A percentile compares a stretch with the other conserved stretches of the same genome.
Evolutionary conservation across 2,329 filamentous ascomycete genomes (phyloP).

Genomic region (Chrysoporthe deuterocubensis): DNA sequence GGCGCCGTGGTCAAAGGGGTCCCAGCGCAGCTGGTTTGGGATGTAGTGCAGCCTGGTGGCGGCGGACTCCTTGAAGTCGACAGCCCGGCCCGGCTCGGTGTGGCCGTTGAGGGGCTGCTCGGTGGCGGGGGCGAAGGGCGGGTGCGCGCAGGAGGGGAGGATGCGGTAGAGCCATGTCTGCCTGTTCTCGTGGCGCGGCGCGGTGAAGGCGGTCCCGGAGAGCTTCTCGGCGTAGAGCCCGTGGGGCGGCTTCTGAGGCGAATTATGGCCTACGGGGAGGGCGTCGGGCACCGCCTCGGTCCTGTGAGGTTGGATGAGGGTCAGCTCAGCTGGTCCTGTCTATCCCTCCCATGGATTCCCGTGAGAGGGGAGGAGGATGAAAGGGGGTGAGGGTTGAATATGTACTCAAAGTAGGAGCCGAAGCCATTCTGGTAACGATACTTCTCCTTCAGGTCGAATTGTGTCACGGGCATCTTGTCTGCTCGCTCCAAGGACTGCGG

Average conservation of each 20-base stretch:
- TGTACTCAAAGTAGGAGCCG: constrained; percentile 75
- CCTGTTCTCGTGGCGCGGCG: constrained; percentile 69
- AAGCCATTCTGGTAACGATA: constrained; percentile 84
- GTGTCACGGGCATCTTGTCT: constrained; percentile 53
- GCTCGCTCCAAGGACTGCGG: neutral
- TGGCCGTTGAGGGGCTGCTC: constrained; percentile 30
- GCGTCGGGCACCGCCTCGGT: constrained; percentile 77
- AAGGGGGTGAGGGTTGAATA: constrained; percentile 19
- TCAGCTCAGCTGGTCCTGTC: neutral
- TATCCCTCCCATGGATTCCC: no score
- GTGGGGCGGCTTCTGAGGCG: constrained; percentile 77
- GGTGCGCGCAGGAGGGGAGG: constrained; percentile 65
- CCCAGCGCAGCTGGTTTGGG: constrained; percentile 82
- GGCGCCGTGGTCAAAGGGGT: constrained; percentile 71
- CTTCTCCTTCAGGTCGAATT: constrained; percentile 54
- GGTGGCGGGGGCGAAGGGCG: constrained; percentile 56
- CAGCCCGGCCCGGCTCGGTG: constrained; percentile 32
- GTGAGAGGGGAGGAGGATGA: neutral
- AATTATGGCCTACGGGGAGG: constrained; percentile 76
- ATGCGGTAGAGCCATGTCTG: constrained; percentile 76
- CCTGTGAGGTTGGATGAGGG: constrained; percentile 46
- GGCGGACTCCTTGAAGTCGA: constrained; percentile 30
- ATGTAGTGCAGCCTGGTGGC: constrained; percentile 67
- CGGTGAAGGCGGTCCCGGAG: constrained; percentile 73
- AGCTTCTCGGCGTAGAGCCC: constrained; percentile 84